phyloP scores from a whole-genome alignment of 2,329 filamentous ascomycete genomes.

The Rosellinia necatrix region DNA sequence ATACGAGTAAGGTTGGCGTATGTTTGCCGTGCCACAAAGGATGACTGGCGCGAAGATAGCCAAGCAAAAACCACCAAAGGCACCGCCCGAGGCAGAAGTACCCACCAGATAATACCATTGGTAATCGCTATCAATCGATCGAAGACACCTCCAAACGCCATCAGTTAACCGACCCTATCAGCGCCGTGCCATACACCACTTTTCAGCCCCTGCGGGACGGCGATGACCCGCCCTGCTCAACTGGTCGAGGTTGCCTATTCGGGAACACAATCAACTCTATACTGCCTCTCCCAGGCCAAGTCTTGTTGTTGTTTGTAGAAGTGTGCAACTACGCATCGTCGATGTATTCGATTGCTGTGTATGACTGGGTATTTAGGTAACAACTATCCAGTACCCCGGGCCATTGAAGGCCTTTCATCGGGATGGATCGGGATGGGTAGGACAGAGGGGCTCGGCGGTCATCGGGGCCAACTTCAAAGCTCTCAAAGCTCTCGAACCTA shows the following conservation, averaged over 20 bases:
- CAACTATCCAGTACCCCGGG: too few species aligned
- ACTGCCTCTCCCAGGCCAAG: too few species aligned
- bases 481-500: too few species aligned
- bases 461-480: too few species aligned
- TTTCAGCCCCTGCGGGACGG: conserved; percentile 18
- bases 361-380: too few species aligned
- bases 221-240: conserved; percentile 11
- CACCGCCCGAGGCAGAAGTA: conserved; percentile 8
- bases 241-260: background rate
- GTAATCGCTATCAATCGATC: conserved; percentile 9
- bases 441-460: too few species aligned
- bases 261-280: too few species aligned
- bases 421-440: too few species aligned
- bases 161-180: conserved; percentile 18
- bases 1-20: background rate
- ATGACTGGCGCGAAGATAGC: conserved; percentile 10
- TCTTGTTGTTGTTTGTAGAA: too few species aligned
- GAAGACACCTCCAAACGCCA: conserved; percentile 2
- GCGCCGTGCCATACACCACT: conserved; percentile 6
- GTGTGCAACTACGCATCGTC: too few species aligned
- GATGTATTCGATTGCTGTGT: too few species aligned
- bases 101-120: conserved; percentile 7
- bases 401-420: too few species aligned
- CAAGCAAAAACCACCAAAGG: conserved; percentile 13
- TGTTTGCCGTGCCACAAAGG: conserved; percentile 7